Evolutionary conservation across 1,284 basidiomycete species (phyloP).

Genomic region (Lentinus polychrous): DNA sequence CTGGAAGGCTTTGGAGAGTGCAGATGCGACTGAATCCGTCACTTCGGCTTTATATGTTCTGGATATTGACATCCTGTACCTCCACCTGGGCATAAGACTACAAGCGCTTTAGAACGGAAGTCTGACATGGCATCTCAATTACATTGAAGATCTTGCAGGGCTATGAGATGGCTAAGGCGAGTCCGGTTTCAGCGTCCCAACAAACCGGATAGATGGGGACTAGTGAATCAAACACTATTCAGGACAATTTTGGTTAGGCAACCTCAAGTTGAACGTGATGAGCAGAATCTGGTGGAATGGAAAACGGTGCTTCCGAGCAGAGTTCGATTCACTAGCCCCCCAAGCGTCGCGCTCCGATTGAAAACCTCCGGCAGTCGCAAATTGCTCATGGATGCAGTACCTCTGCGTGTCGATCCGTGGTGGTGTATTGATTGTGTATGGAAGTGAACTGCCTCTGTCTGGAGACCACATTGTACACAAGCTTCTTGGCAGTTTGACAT

Average conservation of each 20-base stretch:
- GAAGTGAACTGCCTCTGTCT: too few species aligned
- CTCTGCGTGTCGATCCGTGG: too few species aligned
- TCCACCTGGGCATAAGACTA: neutral
- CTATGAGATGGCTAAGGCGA: neutral
- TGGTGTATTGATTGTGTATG: too few species aligned
- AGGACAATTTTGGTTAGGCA: conserved; percentile 3
- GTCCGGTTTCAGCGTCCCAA: neutral
- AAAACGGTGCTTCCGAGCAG: conserved; percentile 1
- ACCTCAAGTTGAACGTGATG: neutral
- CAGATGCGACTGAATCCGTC: neutral
- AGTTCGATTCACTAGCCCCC: neutral
- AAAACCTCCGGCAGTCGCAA: too few species aligned
- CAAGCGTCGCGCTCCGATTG: neutral
- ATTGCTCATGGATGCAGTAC: too few species aligned
- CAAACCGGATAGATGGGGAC: neutral
- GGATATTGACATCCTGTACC: neutral
- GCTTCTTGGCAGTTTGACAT: too few species aligned
- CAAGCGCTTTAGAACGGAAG: neutral
- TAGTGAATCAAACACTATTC: neutral
- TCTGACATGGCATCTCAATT: neutral
- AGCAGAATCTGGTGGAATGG: neutral
- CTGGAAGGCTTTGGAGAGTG: neutral
- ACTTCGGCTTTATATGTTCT: neutral
- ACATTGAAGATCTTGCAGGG: neutral
- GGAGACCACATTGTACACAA: too few species aligned